A percentile compares a stretch with the other conserved stretches of the same genome.
Evolutionary conservation across 805 yeast genomes (phyloP).

Genomic region (Brettanomyces naardenensis): DNA sequence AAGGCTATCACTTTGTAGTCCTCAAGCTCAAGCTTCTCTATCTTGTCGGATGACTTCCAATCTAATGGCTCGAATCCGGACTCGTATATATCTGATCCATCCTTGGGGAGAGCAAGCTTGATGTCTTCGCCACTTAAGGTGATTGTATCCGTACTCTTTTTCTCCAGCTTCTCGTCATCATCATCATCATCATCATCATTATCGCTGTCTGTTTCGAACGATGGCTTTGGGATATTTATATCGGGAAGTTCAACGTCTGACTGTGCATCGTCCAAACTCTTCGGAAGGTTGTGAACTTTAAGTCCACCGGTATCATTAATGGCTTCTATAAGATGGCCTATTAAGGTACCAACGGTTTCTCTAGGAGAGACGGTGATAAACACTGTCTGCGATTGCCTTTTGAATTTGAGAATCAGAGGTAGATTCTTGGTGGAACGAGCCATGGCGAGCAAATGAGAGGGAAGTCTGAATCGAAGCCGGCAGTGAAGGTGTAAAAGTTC

Average conservation of each 20-base stretch:
- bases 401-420: conserved; percentile 23
- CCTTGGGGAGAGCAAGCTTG: conserved; percentile 34
- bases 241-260: conserved; percentile 21
- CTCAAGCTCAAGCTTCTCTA: conserved; percentile 25
- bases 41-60: conserved; percentile 18
- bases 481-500: too few relatives aligned
- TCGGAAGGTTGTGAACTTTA: conserved; percentile 19
- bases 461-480: too few relatives aligned
- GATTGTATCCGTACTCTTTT: conserved; percentile 6
- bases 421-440: conserved; percentile 14
- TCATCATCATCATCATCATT: conserved; percentile 21
- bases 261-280: conserved; percentile 24
- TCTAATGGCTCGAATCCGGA: conserved; percentile 14
- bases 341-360: conserved; percentile 20
- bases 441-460: background rate
- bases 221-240: conserved; percentile 34
- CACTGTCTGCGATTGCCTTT: conserved; percentile 29
- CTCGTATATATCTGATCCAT: conserved; percentile 18
- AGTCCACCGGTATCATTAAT: conserved; percentile 45
- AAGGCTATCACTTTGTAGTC: conserved; percentile 39
- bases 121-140: conserved; percentile 15
- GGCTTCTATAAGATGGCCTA: conserved; percentile 26
- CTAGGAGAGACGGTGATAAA: conserved; percentile 20
- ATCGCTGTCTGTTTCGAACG: conserved; percentile 23
- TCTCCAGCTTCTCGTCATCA: conserved; percentile 13